Base-by-base conservation (phyloP, 2,329 filamentous ascomycete genomes). In the Fusarium sp. region DNA sequence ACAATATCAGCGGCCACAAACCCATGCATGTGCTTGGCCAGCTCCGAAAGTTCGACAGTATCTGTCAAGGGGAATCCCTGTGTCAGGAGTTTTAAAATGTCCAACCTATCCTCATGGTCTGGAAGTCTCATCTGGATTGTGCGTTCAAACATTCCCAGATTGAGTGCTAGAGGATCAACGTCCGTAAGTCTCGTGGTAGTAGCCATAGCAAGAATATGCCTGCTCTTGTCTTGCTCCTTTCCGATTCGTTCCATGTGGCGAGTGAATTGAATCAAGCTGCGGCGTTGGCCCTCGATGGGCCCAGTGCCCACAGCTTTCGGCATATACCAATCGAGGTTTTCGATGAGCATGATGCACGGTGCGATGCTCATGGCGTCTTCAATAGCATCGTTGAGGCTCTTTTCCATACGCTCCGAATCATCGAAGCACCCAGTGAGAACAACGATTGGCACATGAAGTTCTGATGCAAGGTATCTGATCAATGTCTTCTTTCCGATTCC, bases 1-100 rank as follows among this genome's bases (percentile, higher is more conserved):
- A 92, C 88, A 6, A 99, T 82, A 81, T 99, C 96, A 7, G 93
- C 92, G 13, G 94, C 95, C 1, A 99, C 95, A 71, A 96, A 99
- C 2, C 96, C 96, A 7, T 96, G 93, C 0, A 95, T 98, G 71
- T 90, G 84, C 73, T 92, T 94, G 7, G 95, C 94, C 5, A 99
- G 82, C 17, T 85, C 81, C 25, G 81, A 81, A 70, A 95, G 92
- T 75, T 97, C 88, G 20, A 98, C 87, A 62, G 94, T 89, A 5
- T 86, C 83, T 1, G 87, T 83, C 9, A 97, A 77, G 0, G 82
- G 82, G 68, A 90, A 85, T 56, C 90, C 87, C 54, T 88, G 83
- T 0, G 92, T 93, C 45, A 96, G 82, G 3, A 91, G 89, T 39
- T 86, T 84, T 45, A 98, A 80, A 41, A 99, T 98, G 48, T 91